Evolutionary conservation across 176 grass and related monocot genomes (phyloP), one percentile per base, ranked within the genome.

Genomic region (Zoysia japonica): DNA sequence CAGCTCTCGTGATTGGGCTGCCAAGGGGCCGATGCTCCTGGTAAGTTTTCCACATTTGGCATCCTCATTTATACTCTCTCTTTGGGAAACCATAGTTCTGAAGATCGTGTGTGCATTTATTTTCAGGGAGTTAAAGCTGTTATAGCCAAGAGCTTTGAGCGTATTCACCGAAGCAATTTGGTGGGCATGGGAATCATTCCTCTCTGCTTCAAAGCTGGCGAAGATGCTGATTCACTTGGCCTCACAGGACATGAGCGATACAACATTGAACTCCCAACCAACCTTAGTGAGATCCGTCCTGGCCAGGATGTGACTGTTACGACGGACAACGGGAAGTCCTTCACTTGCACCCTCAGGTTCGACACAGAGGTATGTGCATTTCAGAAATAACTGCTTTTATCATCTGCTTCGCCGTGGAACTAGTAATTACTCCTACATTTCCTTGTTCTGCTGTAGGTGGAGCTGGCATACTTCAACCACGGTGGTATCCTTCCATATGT

Each of bases 1-100:
- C 71, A 98, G 96, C 69, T 98, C 96, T 70, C 92, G 96, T 71
- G 96, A 98, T 82, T 98, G 96, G 96, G 96, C 92, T 84, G 96
- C 96, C 11, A 95, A 98, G 78, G 96, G 96, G 9, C 96, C 96
- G 14, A 95, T 94, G 96, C 84, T 99, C 41, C 88, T 99, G 50
- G 96, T 85, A 70, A 84, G 85, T 88, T 52, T 47, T 83, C 47
- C 74, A 5, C 65, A 51, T 35, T 81, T 35, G 39, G 6, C 57
- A 5, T 46, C 67, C 75, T 80, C 53, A 17, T 77, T 45, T 28
- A 16, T 36, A 9, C 38, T 15, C 43, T 71, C 13, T 81, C 19
- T 69, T 20, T 81, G 20, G 47, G 49, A 8, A 80, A 73, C 57
- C 39, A 9, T 50, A 48, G 17, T 10, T 79, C 67, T 78, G 39